Evolutionary conservation across 176 grass and related monocot species (phyloP).

Genomic region (Echinochloa phyllopogon): DNA sequence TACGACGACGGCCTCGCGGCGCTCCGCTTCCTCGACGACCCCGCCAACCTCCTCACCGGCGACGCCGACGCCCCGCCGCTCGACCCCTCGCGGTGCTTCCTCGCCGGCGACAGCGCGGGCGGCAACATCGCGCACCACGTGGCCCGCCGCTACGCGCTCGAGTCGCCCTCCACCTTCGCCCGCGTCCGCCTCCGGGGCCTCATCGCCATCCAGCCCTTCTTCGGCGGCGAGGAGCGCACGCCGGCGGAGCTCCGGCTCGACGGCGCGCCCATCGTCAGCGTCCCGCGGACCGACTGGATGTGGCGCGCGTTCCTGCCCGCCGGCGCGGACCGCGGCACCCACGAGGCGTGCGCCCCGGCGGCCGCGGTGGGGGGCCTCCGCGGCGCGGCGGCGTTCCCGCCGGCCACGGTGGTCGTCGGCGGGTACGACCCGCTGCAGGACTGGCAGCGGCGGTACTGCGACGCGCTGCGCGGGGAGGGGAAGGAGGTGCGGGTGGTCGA

Average conservation of each 20-base stretch:
- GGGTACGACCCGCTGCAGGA: constrained; percentile 83
- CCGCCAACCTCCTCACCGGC: background rate
- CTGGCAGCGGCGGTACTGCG: constrained; percentile 73
- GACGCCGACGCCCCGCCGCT: constrained; percentile 1
- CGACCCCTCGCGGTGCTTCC: constrained; percentile 63
- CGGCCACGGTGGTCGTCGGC: constrained; percentile 62
- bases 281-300: constrained; percentile 70
- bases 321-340: constrained; percentile 56
- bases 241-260: constrained; percentile 60
- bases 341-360: constrained; percentile 46
- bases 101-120: constrained; percentile 80
- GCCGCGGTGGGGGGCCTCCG: background rate
- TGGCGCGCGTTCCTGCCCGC: constrained; percentile 88
- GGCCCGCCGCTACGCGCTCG: constrained; percentile 58
- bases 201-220: constrained; percentile 85
- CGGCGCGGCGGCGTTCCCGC: constrained; percentile 43
- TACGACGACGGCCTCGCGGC: constrained; percentile 81
- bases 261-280: constrained; percentile 62
- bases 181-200: constrained; percentile 48
- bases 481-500: constrained; percentile 57
- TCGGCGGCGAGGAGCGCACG: constrained; percentile 82
- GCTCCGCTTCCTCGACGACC: constrained; percentile 72
- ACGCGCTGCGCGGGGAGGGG: constrained; percentile 41
- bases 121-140: constrained; percentile 87
- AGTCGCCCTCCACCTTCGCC: background rate